Conservation (phyloP, 176 grass and related monocot species). For the Bolboschoenus planiculmis region DNA sequence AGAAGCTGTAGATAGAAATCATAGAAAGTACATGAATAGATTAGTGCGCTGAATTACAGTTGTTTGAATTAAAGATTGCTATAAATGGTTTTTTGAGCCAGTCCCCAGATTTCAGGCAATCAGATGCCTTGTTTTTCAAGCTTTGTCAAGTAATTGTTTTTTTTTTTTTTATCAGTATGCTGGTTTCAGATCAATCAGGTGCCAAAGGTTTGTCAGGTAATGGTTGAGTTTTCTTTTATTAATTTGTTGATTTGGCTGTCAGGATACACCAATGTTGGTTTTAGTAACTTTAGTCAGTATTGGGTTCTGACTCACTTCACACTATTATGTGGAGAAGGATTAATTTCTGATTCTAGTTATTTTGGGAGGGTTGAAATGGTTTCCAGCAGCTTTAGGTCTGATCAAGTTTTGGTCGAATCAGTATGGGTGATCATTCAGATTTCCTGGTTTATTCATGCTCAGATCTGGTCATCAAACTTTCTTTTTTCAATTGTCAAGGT, state of each 20-base stretch:
- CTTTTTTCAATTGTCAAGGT: background rate
- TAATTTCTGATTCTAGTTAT: background rate
- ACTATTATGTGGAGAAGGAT: background rate
- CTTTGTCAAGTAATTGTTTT: background rate
- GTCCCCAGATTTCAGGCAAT: background rate
- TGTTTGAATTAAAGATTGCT: background rate
- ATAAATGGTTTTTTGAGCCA: background rate
- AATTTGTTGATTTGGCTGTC: background rate
- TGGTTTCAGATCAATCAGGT: background rate
- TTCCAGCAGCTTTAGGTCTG: background rate
- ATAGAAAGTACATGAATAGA: background rate
- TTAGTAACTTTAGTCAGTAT: background rate
- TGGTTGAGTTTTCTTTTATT: too few species aligned
- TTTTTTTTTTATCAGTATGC: background rate
- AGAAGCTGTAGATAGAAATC: slow-evolving; percentile 29
- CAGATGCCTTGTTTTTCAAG: background rate
- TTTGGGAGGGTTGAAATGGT: background rate
- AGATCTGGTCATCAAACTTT: background rate
- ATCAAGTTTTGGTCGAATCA: background rate
- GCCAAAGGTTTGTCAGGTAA: background rate
- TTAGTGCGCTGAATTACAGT: background rate
- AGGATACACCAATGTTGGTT: background rate
- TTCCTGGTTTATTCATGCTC: background rate
- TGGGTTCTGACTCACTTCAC: background rate
- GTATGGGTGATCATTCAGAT: background rate